A percentile compares a stretch with the other conserved stretches of the same genome.
Conservation (phyloP, 345 rosid genomes). For the Hibiscus trionum region DNA sequence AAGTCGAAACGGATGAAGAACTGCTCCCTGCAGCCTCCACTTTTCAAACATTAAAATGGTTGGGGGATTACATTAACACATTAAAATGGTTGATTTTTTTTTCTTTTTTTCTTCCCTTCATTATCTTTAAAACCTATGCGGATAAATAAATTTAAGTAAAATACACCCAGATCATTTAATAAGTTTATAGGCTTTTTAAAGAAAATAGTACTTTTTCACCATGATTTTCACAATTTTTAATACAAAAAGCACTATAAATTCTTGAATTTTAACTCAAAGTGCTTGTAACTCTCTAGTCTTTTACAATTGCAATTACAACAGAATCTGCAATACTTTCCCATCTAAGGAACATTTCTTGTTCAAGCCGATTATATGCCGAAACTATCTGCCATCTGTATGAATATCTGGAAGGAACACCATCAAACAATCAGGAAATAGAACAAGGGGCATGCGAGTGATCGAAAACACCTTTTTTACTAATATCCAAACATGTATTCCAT, state of each 20-base stretch:
- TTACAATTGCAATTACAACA: neutral
- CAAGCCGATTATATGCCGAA: neutral
- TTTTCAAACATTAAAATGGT: too few relatives aligned
- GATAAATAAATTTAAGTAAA: too few relatives aligned
- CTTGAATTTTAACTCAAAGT: neutral
- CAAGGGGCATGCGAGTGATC: neutral
- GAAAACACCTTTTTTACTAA: conserved; percentile 17
- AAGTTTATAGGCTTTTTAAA: too few relatives aligned
- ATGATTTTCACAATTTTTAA: neutral
- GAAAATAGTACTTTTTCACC: neutral
- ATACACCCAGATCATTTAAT: too few relatives aligned
- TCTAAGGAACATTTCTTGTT: neutral
- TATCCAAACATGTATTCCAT: conserved; percentile 76
- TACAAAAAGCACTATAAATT: neutral
- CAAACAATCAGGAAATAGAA: neutral
- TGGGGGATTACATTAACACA: too few relatives aligned
- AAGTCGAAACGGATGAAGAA: too few relatives aligned
- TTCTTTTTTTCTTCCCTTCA: too few relatives aligned
- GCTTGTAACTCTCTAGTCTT: neutral
- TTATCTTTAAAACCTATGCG: too few relatives aligned
- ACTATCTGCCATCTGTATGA: neutral
- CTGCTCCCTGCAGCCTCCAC: too few relatives aligned
- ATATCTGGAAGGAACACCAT: neutral
- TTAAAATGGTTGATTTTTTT: too few relatives aligned
- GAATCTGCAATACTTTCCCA: neutral